Evolutionary conservation across 169 alveolate genomes (phyloP), one percentile per base, ranked within the genome.

Genomic region (Plasmodium knowlesi): DNA sequence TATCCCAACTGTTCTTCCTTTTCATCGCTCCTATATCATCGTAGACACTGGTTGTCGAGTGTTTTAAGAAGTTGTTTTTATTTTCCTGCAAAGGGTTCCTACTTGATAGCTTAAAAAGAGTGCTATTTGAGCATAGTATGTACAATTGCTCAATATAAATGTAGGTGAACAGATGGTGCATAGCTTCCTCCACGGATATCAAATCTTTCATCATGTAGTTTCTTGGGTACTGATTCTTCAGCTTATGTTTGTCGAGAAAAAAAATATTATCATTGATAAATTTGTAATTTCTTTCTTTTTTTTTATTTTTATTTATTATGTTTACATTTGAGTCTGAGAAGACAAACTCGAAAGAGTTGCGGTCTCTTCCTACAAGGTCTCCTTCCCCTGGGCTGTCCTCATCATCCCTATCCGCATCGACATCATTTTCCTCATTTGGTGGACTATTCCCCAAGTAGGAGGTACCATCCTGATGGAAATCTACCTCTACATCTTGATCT

Each of bases 111-210:
- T 91, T 46, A 71, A 91, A 91, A 71, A 91, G 76, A n/a, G 43
- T 70, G 53, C 71, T 91, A 71, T 43, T 46, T 71, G 95, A 83
- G 43, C 79, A 80, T 22, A 91, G 84, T 25, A 91, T 81, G 78
- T 91, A 91, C n/a, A 91, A 67, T 32, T 91, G 92, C 46, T 91
- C 95, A 46, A 91, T 91, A 82, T 91, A 91, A 92, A 91, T 91
- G 83, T 81, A 91, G 67, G 95, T 81, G 61, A 91, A 91, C 8
- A 91, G 78, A 37, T 91, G 95, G 41, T 91, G 92, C 37, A 91
- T 46, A 2, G 95, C 84, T 82, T 91, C 92, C 74, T 82, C 95
- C 41, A 91, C 84, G 19, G 80, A 80, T 46, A 91, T 57, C 41
- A 91, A 91, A 81, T 91, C 92, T 30, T 91, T 81, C 67, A 91